Evolutionary conservation across 164 flowering plant genomes (phyloP), one percentile per base, ranked within the genome.

Genomic region (Vitis riparia): DNA sequence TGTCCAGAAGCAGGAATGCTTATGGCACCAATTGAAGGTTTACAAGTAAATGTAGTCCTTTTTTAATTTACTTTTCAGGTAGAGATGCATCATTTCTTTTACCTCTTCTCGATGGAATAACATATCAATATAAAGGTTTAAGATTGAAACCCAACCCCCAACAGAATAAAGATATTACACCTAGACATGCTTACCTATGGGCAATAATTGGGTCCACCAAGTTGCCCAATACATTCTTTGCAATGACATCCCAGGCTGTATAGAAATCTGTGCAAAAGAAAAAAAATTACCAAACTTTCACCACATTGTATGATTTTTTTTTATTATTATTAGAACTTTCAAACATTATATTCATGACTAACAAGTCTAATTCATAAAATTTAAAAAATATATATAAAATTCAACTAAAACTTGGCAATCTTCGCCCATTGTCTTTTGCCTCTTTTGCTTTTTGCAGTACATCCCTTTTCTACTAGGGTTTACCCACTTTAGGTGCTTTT

Each of bases 201-300:
- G 98, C 87, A 68, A 91, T 78, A 64, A 76, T 51, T 2, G 95
- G 90, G 57, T 87, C 80, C 62, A 14, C 57, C 7, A 68, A 61
- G 79, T 81, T 82, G 73, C 75, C 85, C 70, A 71, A 66, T 37
- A 82, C 76, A 70, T 89, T 80, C 71, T 85, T 82, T 66, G 75
- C 78, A 69, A 91, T 86, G 69, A 93, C 97, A 81, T 79, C 90
- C 99, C 99, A 96, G 19, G 97, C 97, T 62, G 97, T 89, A 76
- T 96, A 96, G 72, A 96, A 96, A 87, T 96, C 99, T 96, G 81
- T 17, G 76, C 9, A 44, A 32, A 55, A 53, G 76, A 74, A 63
- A 14, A 58, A 58, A 61, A 32, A 47, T 11, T 55, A 44, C 68
- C 51, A 48, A 7, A 60, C 51, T 17, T 11, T 52, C 55, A 60